Conservation (phyloP, 2,329 filamentous ascomycete species). For the Penicillium sp. region DNA sequence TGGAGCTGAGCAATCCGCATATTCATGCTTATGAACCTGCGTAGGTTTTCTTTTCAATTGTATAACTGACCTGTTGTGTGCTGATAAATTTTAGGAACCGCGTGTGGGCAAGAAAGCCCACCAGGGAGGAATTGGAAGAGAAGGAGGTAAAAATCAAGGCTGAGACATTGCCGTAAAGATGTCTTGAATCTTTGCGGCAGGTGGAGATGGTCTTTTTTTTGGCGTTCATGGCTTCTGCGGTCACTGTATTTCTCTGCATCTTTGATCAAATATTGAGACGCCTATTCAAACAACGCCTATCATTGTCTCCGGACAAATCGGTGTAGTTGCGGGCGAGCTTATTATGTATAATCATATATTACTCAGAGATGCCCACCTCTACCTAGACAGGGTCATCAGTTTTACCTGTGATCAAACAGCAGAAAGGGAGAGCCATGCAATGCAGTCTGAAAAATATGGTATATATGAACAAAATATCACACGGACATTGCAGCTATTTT, state of each 20-base stretch:
- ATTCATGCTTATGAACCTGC: conserved; percentile 4
- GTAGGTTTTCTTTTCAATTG: not conserved
- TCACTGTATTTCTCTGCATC: not conserved
- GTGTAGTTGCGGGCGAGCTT: no score
- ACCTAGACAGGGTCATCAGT: no score
- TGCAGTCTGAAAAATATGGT: not conserved
- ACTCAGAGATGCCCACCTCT: not conserved
- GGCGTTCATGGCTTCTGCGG: not conserved
- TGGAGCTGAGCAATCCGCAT: not conserved
- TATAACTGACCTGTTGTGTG: not conserved
- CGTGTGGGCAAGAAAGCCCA: conserved; percentile 6
- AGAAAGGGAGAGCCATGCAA: not conserved
- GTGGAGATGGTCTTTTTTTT: not conserved
- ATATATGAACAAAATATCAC: not conserved
- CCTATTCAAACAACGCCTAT: no score
- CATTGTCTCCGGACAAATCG: no score
- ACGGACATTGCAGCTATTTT: not conserved
- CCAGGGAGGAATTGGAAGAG: not conserved
- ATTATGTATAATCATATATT: not conserved
- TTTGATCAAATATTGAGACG: not conserved
- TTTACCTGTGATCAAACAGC: no score
- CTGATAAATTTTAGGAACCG: not conserved
- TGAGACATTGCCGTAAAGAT: not conserved
- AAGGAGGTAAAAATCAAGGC: not conserved
- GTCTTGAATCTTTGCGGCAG: not conserved